These are phyloP conservation scores for Epipyxis sp. DNA, from an alignment of 108 stramenopile species.

Conservation along the genomic window DNA sequence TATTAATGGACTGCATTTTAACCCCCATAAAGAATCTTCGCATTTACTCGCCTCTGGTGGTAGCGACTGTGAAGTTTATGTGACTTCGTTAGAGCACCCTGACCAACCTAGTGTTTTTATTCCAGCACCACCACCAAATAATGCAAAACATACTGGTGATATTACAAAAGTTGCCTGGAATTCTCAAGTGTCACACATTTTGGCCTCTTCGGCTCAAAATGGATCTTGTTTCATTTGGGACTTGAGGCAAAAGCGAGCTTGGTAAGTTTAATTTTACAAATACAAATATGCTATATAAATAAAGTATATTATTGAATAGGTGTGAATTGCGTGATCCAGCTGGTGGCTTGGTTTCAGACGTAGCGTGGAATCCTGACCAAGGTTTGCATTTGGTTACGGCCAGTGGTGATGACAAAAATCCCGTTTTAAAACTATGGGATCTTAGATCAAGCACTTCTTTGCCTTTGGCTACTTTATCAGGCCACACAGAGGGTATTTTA, in stretches of 20 bases:
- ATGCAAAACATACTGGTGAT: slow-evolving; percentile 67
- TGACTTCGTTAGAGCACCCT: slow-evolving; percentile 59
- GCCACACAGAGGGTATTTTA: slow-evolving; percentile 82
- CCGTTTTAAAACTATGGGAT: slow-evolving; percentile 89
- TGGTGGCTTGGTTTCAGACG: slow-evolving; percentile 63
- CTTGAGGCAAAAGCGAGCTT: slow-evolving; percentile 81
- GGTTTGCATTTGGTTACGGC: slow-evolving; percentile 90
- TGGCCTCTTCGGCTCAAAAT: slow-evolving; percentile 75
- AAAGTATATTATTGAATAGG: not conserved
- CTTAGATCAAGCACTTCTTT: slow-evolving; percentile 81
- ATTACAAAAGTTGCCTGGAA: slow-evolving; percentile 90
- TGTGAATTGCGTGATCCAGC: slow-evolving; percentile 71
- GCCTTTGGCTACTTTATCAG: slow-evolving; percentile 77
- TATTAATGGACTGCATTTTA: slow-evolving; percentile 77
- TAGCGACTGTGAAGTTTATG: slow-evolving; percentile 68
- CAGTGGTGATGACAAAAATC: slow-evolving; percentile 76
- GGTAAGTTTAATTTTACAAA: slow-evolving; percentile 41
- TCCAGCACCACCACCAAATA: slow-evolving; percentile 47
- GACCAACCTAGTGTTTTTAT: slow-evolving; percentile 51
- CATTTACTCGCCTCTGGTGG: slow-evolving; percentile 78
- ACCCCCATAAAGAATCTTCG: slow-evolving; percentile 66
- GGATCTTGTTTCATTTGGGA: slow-evolving; percentile 91
- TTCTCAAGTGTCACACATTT: slow-evolving; percentile 85
- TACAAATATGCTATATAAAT: not conserved
- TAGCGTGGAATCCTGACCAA: slow-evolving; percentile 90